Percentiles rank a stretch among this genome's conserved stretches.
phyloP scores from a whole-genome alignment of 306 rosid genomes.

The Rubus parviflorus region DNA sequence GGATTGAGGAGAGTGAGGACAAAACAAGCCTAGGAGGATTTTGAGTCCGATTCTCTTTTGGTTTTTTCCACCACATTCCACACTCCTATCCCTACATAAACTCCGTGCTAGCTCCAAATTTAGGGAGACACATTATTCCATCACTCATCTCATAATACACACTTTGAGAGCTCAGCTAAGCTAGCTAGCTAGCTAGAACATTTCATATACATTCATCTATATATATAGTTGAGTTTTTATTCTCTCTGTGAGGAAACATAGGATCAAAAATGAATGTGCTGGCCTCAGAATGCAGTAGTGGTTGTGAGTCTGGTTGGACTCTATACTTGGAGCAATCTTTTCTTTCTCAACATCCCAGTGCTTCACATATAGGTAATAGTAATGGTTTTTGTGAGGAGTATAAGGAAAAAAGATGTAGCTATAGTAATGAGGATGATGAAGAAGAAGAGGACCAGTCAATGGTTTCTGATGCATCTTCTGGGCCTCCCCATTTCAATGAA shows the following conservation, averaged over 20 bases:
- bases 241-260: conserved; percentile 3
- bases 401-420: conserved; percentile 19
- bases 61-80: conserved; percentile 35
- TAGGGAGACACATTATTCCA: conserved; percentile 22
- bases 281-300: conserved; percentile 78
- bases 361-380: conserved; percentile 29
- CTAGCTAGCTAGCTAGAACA: background rate
- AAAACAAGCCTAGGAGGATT: conserved; percentile 54
- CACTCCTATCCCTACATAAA: conserved; percentile 34
- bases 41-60: conserved; percentile 40
- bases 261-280: conserved; percentile 51
- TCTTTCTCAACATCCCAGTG: conserved; percentile 37
- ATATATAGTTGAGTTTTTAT: background rate
- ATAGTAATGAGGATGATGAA: conserved; percentile 30
- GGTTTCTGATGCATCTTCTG: conserved; percentile 99
- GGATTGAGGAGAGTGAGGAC: conserved; percentile 46
- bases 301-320: conserved; percentile 99
- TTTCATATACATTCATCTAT: conserved; percentile 3
- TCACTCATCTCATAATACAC: background rate
- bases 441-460: conserved; percentile 85
- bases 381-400: conserved; percentile 28
- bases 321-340: conserved; percentile 74
- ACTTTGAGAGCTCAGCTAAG: background rate
- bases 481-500: conserved; percentile 84
- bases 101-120: conserved; percentile 24